Base-by-base conservation (phyloP, 1,139 yeast genomes). In the Hyphopichia buzzinii region DNA sequence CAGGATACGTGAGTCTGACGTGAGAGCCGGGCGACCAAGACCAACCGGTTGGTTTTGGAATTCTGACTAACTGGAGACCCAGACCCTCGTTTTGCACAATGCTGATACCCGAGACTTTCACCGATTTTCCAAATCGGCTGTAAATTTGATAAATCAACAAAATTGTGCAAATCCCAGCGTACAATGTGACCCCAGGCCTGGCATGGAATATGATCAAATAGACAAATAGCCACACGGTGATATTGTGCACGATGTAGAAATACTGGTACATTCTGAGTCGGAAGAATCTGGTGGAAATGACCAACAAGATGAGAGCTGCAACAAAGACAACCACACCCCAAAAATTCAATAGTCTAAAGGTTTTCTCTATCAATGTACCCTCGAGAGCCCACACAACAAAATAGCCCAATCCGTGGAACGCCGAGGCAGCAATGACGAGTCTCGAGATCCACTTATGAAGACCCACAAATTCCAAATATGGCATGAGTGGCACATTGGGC, bases 391-490 rank as follows among this genome's bases (percentile, higher is more conserved):
- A 83, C 43, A 64, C 64, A 17, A 56, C 52, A 3, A 72, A 38
- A 58, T 66, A 86, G n/a, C 79, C 81, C 22, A 69, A 40, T 0
- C 84, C 71, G 51, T 89, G 97, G 8, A 76, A 32, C 0, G 71
- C 32, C 0, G 78, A 76, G 29, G 77, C 60, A 0, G 72, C 45
- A 0, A 84, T 67, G 4, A 84, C 74, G 2, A 82, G 42, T 43
- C 97, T 64, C 2, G 94, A 81, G 0, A 84, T 56, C 96, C 96
- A 87, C 55, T 86, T 87, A 59, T 89, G 97, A 11, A 85, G 51
- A 10, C 66, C 67, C 5, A 87, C 49, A 11, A 80, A 56, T 29
- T 74, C 67, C 39, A 85, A 57, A 48, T 86, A 87, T 10, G 78
- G 74, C 14, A 68, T 57, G 11, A 79, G 76, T 2, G 79, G 69